Base-by-base conservation (phyloP, 495 filamentous ascomycete species). In the Pyrenopolyporus hunteri region DNA sequence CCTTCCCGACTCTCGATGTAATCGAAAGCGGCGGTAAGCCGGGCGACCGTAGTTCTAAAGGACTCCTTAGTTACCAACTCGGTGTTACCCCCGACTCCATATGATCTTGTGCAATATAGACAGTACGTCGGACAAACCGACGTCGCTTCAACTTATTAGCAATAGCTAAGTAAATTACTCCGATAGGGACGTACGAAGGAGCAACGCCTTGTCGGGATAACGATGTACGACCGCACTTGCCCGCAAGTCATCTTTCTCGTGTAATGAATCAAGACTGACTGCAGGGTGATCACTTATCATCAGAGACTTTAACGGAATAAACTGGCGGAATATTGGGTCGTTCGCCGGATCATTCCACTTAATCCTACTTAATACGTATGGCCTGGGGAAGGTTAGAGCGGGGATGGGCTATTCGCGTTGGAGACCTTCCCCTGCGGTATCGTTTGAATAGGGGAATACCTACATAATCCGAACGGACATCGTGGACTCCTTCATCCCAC, bases 51-150 rank as follows among this genome's bases (percentile, higher is more conserved):
- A 0, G 78, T 77, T 40, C 78, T 81, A 44, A 78, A 67, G 8
- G 75, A 70, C 1, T 70, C 58, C 59, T 87, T 87, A 25, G 69
- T 67, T 10, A 85, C 74, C 2, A 74, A 68, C 4, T 78, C 74
- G 4, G 82, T 87, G 42, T 79, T 48, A 2, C 71, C 72, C 2
- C 83, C 84, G 2, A 87, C 76, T 3, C 76, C 74, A 62, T 84
- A 83, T 2, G 83, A 81, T n/a, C 84, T 79, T 1, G 83, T 85
- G 70, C 83, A 86, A 64, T 74, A 85, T 43, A 73, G 70, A 58
- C 83, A 86, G 64, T 83, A 83, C 0, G 82, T 81, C 9, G 82
- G 82, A 66, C 83, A 86, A n/a, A 82, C 76, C 2, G 77, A 81
- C 1, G 74, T 76, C 5, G 79, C 82, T 82, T 33, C 9, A 28